Evolutionary conservation across 2,329 filamentous ascomycete species (phyloP), one percentile per base, ranked within the genome.

Genomic region (Leptographium flavum): DNA sequence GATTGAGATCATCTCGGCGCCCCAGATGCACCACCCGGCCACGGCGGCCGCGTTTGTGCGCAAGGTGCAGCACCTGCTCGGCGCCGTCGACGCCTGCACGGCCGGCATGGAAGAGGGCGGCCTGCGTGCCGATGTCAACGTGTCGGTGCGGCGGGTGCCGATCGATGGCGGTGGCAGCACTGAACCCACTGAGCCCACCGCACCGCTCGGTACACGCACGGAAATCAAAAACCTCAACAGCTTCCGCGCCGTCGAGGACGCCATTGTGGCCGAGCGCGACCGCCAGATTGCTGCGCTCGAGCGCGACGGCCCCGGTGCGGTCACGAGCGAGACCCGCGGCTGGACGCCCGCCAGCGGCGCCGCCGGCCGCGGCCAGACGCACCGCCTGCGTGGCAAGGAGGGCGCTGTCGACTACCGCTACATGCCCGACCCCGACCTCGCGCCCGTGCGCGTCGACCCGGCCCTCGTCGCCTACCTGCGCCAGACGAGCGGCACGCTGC

Each of bases 201-300:
- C 58, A 0, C 50, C 4, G 3, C 70, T 96, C 0, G 92, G 92
- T 2, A 87, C 87, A 53, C 74, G 90, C 45, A 95, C 88, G 0
- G 92, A 98, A 63, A 96, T 98, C 65, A 98, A 98, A 65, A 98
- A 98, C 57, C 58, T 98, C 53, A 90, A 84, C 60, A 94, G 86
- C 45, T 87, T 95, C 67, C 94, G 93, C 59, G 87, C 88, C 1
- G 83, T 98, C 1, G 88, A 96, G 60, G 88, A 95, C 55, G 90
- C 92, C 35, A 87, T 98, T 50, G 80, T 90, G 44, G 86, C 88
- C 0, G 92, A 98, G 63, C 76, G 88, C 30, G 81, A 93, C 57
- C 76, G 92, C 1, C 92, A 98, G 61, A 95, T 96, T 50, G 65
- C 64, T 0, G 71, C 94, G 3, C 67, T 96, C 0, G 81, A 92